Percentiles rank a stretch among this genome's conserved stretches.
These are phyloP conservation scores for Blastobotrys aristatus DNA, from an alignment of 1,139 yeast genomes.

Conservation along the genomic window DNA sequence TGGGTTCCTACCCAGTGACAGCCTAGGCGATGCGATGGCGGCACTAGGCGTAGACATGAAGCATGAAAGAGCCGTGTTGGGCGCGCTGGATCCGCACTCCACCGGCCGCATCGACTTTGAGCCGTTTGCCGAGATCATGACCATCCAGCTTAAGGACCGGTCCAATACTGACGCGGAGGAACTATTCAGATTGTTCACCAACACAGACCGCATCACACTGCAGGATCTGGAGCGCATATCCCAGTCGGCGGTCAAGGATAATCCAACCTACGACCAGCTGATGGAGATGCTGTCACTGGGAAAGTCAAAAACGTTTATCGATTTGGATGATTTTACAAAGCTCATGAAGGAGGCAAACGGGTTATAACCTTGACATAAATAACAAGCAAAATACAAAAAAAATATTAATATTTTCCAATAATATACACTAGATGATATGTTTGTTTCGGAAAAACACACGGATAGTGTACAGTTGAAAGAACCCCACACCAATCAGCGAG, in stretches of 20 bases:
- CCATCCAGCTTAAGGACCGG: constrained; percentile 12
- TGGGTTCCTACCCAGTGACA: constrained; percentile 21
- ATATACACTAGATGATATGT: constrained; percentile 64
- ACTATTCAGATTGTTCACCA: constrained; percentile 27
- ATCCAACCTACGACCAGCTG: constrained; percentile 30
- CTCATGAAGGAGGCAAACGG: constrained; percentile 24
- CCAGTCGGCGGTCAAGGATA: constrained; percentile 27
- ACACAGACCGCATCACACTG: constrained; percentile 22
- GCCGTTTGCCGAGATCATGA: constrained; percentile 24
- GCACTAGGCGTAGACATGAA: constrained; percentile 23
- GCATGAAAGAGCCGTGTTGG: constrained; percentile 10
- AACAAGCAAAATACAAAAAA: not conserved
- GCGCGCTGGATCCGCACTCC: constrained; percentile 24
- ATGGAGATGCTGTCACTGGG: constrained; percentile 31
- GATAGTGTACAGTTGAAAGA: constrained; percentile 87
- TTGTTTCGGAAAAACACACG: constrained; percentile 91
- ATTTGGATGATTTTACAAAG: constrained; percentile 20
- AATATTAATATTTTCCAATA: not conserved
- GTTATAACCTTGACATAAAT: not conserved
- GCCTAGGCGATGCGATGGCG: constrained; percentile 24
- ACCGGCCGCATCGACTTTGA: constrained; percentile 30
- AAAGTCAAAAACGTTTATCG: constrained; percentile 20
- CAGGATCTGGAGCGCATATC: constrained; percentile 28
- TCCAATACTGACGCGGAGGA: constrained; percentile 15
- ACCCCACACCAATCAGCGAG: constrained; percentile 72